A percentile compares a stretch with the other conserved stretches of the same genome.
Conservation (phyloP, 208 protist species). For the Trypanosoma theileri region DNA sequence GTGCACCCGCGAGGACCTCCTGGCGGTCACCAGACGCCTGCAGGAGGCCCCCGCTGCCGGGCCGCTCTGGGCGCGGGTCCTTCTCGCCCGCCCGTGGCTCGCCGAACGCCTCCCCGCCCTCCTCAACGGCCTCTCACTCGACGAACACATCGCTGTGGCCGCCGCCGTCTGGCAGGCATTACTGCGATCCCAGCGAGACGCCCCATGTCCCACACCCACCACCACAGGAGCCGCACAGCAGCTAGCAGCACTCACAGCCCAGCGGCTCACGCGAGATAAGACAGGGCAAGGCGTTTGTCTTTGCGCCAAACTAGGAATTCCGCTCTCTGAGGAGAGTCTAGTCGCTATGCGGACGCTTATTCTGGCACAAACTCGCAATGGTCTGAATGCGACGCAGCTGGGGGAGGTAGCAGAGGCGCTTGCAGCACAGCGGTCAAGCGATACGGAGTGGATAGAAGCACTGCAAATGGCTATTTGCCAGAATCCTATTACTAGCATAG, state of each 20-base stretch:
- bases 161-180: slow-evolving; percentile 21
- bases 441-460: slow-evolving; percentile 12
- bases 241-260: slow-evolving; percentile 18
- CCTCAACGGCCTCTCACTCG: slow-evolving; percentile 13
- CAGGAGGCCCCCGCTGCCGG: slow-evolving; percentile 21
- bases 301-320: slow-evolving; percentile 21
- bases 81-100: slow-evolving; percentile 26
- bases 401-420: slow-evolving; percentile 10
- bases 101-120: neutral
- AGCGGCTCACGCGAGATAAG: slow-evolving; percentile 19
- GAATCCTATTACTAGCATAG: neutral
- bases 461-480: slow-evolving; percentile 16
- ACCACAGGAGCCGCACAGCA: slow-evolving; percentile 4
- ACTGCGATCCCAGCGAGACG: neutral
- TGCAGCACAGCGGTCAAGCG: neutral
- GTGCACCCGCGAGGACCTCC: slow-evolving; percentile 16
- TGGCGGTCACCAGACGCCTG: slow-evolving; percentile 21
- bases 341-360: slow-evolving; percentile 10
- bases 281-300: slow-evolving; percentile 9
- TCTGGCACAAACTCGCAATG: slow-evolving; percentile 6
- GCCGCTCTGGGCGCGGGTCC: slow-evolving; percentile 27
- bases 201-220: neutral
- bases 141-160: slow-evolving; percentile 21
- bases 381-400: slow-evolving; percentile 7
- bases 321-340: slow-evolving; percentile 17